phyloP scores from a whole-genome alignment of 2,329 filamentous ascomycete genomes.

The Dichotomopilus funicola region DNA sequence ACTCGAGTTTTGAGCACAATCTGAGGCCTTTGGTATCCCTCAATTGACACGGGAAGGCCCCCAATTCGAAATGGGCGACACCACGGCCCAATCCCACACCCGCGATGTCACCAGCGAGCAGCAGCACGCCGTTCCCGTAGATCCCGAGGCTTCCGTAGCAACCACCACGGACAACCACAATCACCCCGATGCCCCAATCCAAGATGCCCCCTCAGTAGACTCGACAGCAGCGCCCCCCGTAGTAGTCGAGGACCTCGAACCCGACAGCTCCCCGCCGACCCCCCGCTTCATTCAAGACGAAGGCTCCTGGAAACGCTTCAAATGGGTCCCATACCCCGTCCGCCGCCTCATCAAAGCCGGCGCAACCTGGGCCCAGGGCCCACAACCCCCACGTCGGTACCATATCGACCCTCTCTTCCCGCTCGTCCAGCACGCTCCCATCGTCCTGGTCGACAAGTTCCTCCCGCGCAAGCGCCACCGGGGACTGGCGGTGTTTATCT shows the following conservation, averaged over 20 bases:
- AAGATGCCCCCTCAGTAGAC: conserved; percentile 22
- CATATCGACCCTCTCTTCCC: conserved; percentile 58
- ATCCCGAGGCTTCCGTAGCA: conserved; percentile 13
- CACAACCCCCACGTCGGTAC: conserved; percentile 44
- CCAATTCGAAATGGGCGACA: conserved; percentile 17
- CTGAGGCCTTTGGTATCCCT: not conserved
- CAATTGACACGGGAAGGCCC: not conserved
- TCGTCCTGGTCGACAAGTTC: conserved; percentile 55
- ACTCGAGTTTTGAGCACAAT: not conserved
- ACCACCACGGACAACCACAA: conserved; percentile 16
- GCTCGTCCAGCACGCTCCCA: conserved; percentile 58
- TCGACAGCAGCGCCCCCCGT: no score
- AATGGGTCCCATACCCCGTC: conserved; percentile 53
- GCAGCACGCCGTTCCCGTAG: conserved; percentile 7
- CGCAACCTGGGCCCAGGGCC: conserved; percentile 49
- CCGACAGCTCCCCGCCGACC: conserved; percentile 40
- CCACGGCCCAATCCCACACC: not conserved
- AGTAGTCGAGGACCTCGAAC: conserved; percentile 41
- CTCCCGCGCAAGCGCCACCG: conserved; percentile 55
- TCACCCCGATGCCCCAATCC: conserved; percentile 38
- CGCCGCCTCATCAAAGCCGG: conserved; percentile 39
- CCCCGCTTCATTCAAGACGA: conserved; percentile 57
- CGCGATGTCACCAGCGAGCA: conserved; percentile 12
- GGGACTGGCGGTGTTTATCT: conserved; percentile 50
- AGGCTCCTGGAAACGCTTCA: conserved; percentile 43